Evolutionary conservation across 2,329 filamentous ascomycete species (phyloP).

Genomic region (Daldinia sp.): DNA sequence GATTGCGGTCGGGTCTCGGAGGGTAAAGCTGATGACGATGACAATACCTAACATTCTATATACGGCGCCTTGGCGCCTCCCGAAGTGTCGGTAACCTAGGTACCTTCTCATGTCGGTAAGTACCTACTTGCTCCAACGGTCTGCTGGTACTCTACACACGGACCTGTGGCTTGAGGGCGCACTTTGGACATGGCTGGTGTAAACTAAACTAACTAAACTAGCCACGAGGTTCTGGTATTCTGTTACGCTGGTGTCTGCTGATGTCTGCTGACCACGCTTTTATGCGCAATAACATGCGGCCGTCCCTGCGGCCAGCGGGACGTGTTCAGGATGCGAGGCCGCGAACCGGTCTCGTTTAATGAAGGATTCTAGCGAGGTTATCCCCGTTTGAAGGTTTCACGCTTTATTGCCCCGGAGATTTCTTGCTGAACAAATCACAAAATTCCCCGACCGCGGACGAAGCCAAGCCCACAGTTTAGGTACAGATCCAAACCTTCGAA

Average conservation of each 20-base stretch:
- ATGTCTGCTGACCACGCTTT: constrained; percentile 41
- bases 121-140: constrained; percentile 13
- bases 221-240: constrained; percentile 20
- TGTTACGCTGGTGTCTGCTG: constrained; percentile 23
- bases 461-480: constrained; percentile 14
- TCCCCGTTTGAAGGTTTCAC: constrained; percentile 31
- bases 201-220: constrained; percentile 11
- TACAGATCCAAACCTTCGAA: constrained; percentile 22
- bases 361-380: constrained; percentile 24
- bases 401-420: constrained; percentile 27
- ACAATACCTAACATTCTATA: constrained; percentile 12
- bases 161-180: constrained; percentile 26
- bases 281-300: constrained; percentile 43
- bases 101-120: constrained; percentile 1
- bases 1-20: not conserved
- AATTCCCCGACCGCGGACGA: constrained; percentile 28
- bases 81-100: constrained; percentile 21
- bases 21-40: constrained; percentile 12
- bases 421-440: constrained; percentile 35
- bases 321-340: constrained; percentile 28
- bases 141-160: constrained; percentile 8
- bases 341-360: constrained; percentile 25
- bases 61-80: constrained; percentile 11
- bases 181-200: constrained; percentile 14
- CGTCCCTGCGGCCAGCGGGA: constrained; percentile 40